Evolutionary conservation across 2,329 filamentous ascomycete species (phyloP).

Genomic region (Stagonosporopsis cucurbitacearum): DNA sequence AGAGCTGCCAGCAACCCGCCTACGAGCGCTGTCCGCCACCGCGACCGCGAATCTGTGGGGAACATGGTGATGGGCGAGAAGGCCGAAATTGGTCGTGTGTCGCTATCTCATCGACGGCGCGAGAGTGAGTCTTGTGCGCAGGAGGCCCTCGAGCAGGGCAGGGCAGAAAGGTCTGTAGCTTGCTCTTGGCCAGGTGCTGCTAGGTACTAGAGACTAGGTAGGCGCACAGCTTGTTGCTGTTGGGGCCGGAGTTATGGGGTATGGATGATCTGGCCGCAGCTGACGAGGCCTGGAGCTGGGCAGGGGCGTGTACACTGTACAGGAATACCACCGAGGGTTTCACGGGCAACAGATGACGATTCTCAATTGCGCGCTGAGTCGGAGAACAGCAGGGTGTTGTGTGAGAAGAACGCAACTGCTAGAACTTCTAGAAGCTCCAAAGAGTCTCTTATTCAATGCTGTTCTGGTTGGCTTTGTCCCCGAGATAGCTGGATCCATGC

Average conservation of each 20-base stretch:
- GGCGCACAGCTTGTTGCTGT: constrained; percentile 10
- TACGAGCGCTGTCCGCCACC: constrained; percentile 44
- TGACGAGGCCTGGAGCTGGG: constrained; percentile 32
- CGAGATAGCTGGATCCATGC: constrained; percentile 16
- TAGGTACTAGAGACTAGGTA: too few relatives aligned
- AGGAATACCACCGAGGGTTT: constrained; percentile 5
- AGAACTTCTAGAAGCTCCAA: neutral
- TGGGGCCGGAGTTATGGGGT: constrained; percentile 22
- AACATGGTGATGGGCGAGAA: constrained; percentile 29
- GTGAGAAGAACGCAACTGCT: neutral
- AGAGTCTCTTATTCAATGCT: constrained; percentile 7
- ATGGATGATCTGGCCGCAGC: constrained; percentile 40
- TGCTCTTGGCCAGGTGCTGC: constrained; percentile 10
- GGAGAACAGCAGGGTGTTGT: neutral
- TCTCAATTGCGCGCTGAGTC: neutral
- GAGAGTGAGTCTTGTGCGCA: neutral
- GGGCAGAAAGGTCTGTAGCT: constrained; percentile 1
- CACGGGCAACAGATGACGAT: neutral
- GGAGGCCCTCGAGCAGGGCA: neutral
- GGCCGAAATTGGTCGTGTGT: constrained; percentile 32
- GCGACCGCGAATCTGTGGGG: constrained; percentile 34
- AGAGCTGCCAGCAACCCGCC: constrained; percentile 41
- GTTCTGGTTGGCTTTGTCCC: constrained; percentile 20
- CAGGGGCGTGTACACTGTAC: constrained; percentile 10
- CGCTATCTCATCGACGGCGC: constrained; percentile 45